A percentile compares a stretch with the other conserved stretches of the same genome.
Conservation (phyloP, 2,329 filamentous ascomycete species). For the Trichoderma afroharzianum region DNA sequence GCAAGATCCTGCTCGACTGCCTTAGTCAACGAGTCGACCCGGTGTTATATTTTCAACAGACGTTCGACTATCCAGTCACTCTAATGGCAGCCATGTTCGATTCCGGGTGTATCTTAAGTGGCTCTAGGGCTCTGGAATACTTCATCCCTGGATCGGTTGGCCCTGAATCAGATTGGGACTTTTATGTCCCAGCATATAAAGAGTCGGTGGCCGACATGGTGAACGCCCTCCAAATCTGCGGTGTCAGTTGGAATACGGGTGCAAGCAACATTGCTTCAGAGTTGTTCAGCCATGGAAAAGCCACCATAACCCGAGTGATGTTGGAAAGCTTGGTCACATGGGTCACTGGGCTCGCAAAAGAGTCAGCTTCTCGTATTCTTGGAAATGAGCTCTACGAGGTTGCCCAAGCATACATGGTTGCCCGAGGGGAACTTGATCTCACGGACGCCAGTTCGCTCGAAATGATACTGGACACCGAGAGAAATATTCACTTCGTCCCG, state of each 20-base stretch:
- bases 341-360: neutral
- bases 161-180: constrained; percentile 4
- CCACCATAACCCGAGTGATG: neutral
- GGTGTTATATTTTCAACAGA: constrained; percentile 7
- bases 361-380: neutral
- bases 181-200: constrained; percentile 17
- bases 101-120: constrained; percentile 11
- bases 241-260: constrained; percentile 11
- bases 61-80: constrained; percentile 17
- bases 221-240: constrained; percentile 11
- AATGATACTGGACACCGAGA: neutral
- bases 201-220: constrained; percentile 18
- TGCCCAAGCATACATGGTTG: neutral
- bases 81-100: constrained; percentile 18
- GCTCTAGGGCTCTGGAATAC: constrained; percentile 16
- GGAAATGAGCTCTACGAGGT: neutral
- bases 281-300: neutral
- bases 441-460: neutral
- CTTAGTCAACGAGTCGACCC: neutral
- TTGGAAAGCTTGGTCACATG: neutral
- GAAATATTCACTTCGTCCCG: neutral
- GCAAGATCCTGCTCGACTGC: neutral
- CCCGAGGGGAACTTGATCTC: neutral
- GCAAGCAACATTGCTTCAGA: neutral
- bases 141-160: constrained; percentile 11